These are phyloP conservation scores for Chlamydomonas sp. DNA, from an alignment of 139 green algal species.

Conservation along the genomic window DNA sequence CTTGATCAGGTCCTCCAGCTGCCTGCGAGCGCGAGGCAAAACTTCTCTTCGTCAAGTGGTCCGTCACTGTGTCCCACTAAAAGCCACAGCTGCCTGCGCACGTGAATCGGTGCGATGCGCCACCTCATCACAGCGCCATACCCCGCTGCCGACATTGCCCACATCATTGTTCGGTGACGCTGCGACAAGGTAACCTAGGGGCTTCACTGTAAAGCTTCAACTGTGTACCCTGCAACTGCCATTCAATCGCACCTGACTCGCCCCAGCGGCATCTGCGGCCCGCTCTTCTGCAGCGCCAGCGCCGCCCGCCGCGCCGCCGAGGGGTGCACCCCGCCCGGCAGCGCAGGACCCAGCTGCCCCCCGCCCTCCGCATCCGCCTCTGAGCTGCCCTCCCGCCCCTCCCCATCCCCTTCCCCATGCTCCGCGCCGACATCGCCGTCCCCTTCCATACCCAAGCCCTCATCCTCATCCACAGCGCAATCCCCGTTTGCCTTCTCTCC, in stretches of 20 bases:
- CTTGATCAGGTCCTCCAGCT: constrained; percentile 46
- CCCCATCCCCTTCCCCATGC: background rate
- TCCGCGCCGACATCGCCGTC: background rate
- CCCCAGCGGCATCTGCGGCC: constrained; percentile 30
- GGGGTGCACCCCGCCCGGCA: constrained; percentile 16
- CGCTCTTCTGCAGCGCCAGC: constrained; percentile 45
- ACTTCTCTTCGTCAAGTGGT: background rate
- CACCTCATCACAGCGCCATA: background rate
- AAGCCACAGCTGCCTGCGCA: background rate
- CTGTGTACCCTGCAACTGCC: background rate
- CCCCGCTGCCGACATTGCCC: background rate
- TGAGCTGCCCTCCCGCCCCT: background rate
- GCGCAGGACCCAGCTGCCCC: background rate
- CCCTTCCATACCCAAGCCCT: background rate
- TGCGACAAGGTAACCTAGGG: no score
- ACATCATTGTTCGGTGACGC: background rate
- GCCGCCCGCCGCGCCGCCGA: constrained; percentile 44
- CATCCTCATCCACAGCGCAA: no score
- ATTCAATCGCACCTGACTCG: background rate
- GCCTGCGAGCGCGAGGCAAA: background rate
- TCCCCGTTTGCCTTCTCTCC: no score
- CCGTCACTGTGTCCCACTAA: background rate
- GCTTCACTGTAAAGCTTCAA: background rate
- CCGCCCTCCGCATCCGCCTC: background rate
- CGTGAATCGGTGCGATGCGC: background rate